Evolutionary conservation across 345 rosid species (phyloP).

Genomic region (Populus pruinosa): DNA sequence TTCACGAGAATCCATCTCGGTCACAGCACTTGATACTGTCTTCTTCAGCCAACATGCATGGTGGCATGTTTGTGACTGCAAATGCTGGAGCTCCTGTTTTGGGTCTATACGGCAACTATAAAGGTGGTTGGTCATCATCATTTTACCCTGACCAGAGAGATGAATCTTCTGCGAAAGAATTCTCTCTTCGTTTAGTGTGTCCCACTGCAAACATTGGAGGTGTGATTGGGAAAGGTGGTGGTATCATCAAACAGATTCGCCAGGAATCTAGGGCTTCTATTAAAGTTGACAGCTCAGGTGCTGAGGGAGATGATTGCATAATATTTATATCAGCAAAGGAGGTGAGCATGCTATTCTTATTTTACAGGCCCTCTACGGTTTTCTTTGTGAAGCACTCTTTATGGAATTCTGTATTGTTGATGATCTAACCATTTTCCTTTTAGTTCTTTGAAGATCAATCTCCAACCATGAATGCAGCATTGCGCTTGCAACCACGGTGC

Average conservation of each 20-base stretch:
- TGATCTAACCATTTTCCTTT: neutral
- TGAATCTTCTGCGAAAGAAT: constrained; percentile 26
- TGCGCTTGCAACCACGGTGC: constrained; percentile 36
- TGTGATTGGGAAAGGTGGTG: constrained; percentile 35
- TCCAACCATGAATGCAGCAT: constrained; percentile 30
- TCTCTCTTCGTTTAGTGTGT: constrained; percentile 31
- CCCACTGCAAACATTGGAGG: constrained; percentile 32
- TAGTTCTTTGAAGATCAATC: constrained; percentile 32
- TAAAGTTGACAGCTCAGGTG: constrained; percentile 34
- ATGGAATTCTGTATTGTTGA: neutral
- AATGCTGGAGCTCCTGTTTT: constrained; percentile 23
- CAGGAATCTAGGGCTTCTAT: constrained; percentile 35
- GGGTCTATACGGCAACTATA: constrained; percentile 26
- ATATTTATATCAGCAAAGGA: constrained; percentile 36
- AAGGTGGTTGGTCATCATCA: constrained; percentile 30
- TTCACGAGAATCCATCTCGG: constrained; percentile 35
- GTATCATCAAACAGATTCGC: constrained; percentile 29
- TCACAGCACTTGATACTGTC: constrained; percentile 31
- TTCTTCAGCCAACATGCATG: constrained; percentile 20
- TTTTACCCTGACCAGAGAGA: constrained; percentile 25
- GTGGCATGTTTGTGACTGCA: constrained; percentile 22
- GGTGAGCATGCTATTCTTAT: constrained; percentile 11
- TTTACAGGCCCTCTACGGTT: neutral
- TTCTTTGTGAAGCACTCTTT: neutral
- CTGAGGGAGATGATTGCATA: constrained; percentile 37